Evolutionary conservation across 2,329 filamentous ascomycete species (phyloP).

Genomic region (Fusarium sp.): DNA sequence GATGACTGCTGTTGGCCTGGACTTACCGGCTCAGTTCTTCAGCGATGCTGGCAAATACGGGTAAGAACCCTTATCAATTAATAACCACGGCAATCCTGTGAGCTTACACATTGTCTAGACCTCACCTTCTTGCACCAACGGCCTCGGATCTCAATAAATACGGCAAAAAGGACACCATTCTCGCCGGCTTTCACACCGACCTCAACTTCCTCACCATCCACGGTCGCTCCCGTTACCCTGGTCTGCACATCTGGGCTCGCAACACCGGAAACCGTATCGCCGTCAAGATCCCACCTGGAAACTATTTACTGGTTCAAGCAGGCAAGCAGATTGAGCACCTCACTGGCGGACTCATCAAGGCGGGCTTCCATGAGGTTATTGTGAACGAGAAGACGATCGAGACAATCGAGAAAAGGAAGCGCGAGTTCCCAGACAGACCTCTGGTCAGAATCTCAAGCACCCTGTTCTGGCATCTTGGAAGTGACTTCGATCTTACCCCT

Average conservation of each 20-base stretch:
- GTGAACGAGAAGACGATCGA: constrained; percentile 68
- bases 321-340: constrained; percentile 75
- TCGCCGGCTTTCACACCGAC: constrained; percentile 75
- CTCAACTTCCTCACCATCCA: constrained; percentile 77
- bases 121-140: constrained; percentile 73
- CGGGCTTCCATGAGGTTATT: constrained; percentile 74
- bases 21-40: constrained; percentile 67
- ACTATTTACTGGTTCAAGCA: constrained; percentile 73
- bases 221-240: constrained; percentile 73
- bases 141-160: constrained; percentile 71
- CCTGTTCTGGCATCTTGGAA: constrained; percentile 73
- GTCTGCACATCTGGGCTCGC: constrained; percentile 74
- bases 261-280: constrained; percentile 73
- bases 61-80: constrained; percentile 50
- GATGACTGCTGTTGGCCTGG: constrained; percentile 72
- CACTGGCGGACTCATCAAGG: constrained; percentile 73
- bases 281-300: constrained; percentile 71
- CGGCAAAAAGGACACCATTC: constrained; percentile 69
- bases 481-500: constrained; percentile 69
- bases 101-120: constrained; percentile 54
- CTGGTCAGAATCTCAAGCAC: constrained; percentile 72
- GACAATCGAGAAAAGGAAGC: constrained; percentile 61
- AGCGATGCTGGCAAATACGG: constrained; percentile 70
- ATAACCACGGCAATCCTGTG: neutral
- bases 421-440: constrained; percentile 63